A percentile compares a stretch with the other conserved stretches of the same genome.
Evolutionary conservation across 805 yeast species (phyloP).

Genomic region (Candida fluviatilis): DNA sequence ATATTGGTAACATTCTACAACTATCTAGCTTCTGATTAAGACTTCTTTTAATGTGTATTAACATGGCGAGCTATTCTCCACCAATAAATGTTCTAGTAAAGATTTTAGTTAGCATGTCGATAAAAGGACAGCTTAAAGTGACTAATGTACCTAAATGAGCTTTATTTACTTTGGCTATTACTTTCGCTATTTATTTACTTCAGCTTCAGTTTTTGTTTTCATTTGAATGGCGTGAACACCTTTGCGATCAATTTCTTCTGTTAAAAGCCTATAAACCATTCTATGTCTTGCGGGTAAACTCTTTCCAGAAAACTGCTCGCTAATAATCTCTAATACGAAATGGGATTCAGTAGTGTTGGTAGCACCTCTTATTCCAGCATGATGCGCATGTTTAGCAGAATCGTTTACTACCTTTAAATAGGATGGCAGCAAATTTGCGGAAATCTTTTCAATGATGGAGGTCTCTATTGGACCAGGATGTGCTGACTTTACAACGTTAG

Average conservation of each 20-base stretch:
- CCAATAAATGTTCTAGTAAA: too few relatives aligned
- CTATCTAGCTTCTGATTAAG: too few relatives aligned
- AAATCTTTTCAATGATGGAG: conserved; percentile 43
- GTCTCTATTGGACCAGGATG: conserved; percentile 46
- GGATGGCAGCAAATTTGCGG: conserved; percentile 39
- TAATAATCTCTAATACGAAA: conserved; percentile 69
- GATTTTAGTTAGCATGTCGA: too few relatives aligned
- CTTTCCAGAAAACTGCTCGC: conserved; percentile 63
- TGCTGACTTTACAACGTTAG: conserved; percentile 10
- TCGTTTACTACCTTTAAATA: conserved; percentile 64
- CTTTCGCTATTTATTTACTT: conserved; percentile 1
- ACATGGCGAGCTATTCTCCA: too few relatives aligned
- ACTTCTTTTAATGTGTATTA: too few relatives aligned
- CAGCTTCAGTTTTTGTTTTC: conserved; percentile 60
- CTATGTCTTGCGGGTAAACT: conserved; percentile 75
- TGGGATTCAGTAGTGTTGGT: conserved; percentile 75
- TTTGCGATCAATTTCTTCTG: conserved; percentile 63
- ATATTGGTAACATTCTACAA: too few relatives aligned
- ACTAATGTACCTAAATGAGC: too few relatives aligned
- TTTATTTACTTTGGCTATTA: too few relatives aligned
- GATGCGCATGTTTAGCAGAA: conserved; percentile 84
- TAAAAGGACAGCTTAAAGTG: too few relatives aligned
- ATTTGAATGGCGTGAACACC: conserved; percentile 89
- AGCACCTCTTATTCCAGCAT: conserved; percentile 75
- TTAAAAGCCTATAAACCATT: conserved; percentile 60